Base-by-base conservation (phyloP, 352 stramenopile species). In the Phytophthora hybrid region DNA sequence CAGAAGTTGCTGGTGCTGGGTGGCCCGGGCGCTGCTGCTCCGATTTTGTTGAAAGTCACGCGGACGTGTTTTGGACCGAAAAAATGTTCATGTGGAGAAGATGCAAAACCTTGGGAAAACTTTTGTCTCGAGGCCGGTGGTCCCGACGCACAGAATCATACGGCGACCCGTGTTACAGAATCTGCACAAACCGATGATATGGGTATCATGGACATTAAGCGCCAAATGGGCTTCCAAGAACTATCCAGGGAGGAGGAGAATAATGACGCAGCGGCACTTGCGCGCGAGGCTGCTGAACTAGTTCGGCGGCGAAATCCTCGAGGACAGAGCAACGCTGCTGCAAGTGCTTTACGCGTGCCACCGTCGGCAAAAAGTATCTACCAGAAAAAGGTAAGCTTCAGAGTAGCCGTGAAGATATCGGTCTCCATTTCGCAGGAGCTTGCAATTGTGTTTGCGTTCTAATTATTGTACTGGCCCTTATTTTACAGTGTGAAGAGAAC, bases 141-240 rank as follows among this genome's bases (percentile, higher is more conserved):
- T n/a, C 60, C 53, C 18, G 34, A 63, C 16, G 41, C 63, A 14
- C 44, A 70, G 31, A 73, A 51, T 0, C 4, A 31, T 13, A 13
- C 23, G 9, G 44, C 13, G 29, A 34, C 18, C 41, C 21, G 37
- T 47, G 31, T 58, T 41, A 14, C 0, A 16, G 32, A 21, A 8
- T 34, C 31, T 47, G 23, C 41, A 16, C 53, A 69, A 52, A 55
- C 26, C 6, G 39, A 81, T 18, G 65, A 91, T 47, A 72, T 92
- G 29, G 84, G 87, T 7, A 80, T 93, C 34, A 74, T 75, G 19
- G 84, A 88, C 54, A 84, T 93, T 39, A 93, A 92, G 66, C 82
- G 87, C 18, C 80, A 87, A 64, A 91, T 83, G 67, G 87, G 87
- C 5, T 92, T 88, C 66, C 71, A 83, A 47, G 51, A 82, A 34